Conservation (phyloP, 2,329 filamentous ascomycete genomes). For the Aspergillus awamori region DNA sequence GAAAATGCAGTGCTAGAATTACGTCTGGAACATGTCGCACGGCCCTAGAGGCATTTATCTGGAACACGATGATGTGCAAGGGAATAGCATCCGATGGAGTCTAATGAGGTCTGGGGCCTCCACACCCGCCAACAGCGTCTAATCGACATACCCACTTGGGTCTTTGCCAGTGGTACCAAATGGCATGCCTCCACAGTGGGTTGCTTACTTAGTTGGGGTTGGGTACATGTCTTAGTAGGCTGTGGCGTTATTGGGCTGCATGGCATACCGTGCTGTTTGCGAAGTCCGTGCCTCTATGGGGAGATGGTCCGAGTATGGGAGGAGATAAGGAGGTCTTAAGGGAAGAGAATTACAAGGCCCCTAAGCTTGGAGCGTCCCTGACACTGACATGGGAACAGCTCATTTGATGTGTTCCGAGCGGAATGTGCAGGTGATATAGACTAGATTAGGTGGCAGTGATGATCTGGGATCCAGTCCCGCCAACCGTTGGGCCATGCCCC, state of each 20-base stretch:
- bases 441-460: slow-evolving; percentile 2
- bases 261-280: slow-evolving; percentile 3
- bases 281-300: not conserved
- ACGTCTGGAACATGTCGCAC: not conserved
- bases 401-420: slow-evolving; percentile 8
- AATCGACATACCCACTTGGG: slow-evolving; percentile 9
- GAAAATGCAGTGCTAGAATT: not conserved
- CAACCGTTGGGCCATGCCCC: slow-evolving; percentile 1
- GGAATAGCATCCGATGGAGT: not conserved
- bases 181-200: slow-evolving; percentile 16
- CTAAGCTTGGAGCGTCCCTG: not conserved
- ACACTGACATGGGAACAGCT: slow-evolving; percentile 5
- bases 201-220: not conserved
- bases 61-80: not conserved
- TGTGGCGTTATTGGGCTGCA: slow-evolving; percentile 9
- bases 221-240: slow-evolving; percentile 8
- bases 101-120: not conserved
- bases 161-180: slow-evolving; percentile 19
- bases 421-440: slow-evolving; percentile 14
- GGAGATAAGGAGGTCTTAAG: not conserved
- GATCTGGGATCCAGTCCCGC: slow-evolving; percentile 11
- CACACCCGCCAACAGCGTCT: not conserved
- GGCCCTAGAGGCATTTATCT: not conserved
- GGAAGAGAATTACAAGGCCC: not conserved
- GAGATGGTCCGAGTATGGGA: not conserved